Evolutionary conservation across 345 rosid genomes (phyloP), one percentile per base, ranked within the genome.

Genomic region (Turnera subulata): DNA sequence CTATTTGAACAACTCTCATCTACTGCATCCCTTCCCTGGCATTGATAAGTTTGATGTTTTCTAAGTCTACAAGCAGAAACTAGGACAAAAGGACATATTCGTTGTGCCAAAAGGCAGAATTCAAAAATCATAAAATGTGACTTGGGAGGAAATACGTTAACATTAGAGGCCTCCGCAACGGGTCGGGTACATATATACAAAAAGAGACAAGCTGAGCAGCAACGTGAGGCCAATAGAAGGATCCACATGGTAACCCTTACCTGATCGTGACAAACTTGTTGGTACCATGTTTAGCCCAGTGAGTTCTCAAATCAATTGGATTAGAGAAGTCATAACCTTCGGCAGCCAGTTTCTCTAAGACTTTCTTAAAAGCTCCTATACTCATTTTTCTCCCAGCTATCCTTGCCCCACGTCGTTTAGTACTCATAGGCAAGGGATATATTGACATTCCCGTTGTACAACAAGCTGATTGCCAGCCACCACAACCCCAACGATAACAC

Each of bases 241-340:
- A 46, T 62, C 45, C 21, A 21, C 42, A 44, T 17, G 4, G 37
- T 55, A 55, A 69, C 63, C 14, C 65, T 89, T 89, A 93, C 79
- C 96, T 93, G 85, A 93, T 93, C 2, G 99, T 93, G 72, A 93
- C 96, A 32, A 89, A 89, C 90, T 90, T 93, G 83, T 89, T 89
- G 66, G 99, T 93, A 37, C 99, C 99, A 76, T 93, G 99, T 76
- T 84, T 87, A 4, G 99, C 97, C 99, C 99, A 93, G 71, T 93
- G 87, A 50, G 78, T 67, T 85, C 86, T 88, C 75, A 91, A 71
- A 77, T 91, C 98, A 70, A 91, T 84, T 2, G 96, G 72, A 70
- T 83, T 84, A 63, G 72, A 62, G 65, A 91, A 86, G 76, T 79
- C 78, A 75, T 75, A 85, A 22, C 96, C 97, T 73, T 89, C 99